phyloP scores from a whole-genome alignment of 495 filamentous ascomycete species.

The Aspergillus sclerotioniger region DNA sequence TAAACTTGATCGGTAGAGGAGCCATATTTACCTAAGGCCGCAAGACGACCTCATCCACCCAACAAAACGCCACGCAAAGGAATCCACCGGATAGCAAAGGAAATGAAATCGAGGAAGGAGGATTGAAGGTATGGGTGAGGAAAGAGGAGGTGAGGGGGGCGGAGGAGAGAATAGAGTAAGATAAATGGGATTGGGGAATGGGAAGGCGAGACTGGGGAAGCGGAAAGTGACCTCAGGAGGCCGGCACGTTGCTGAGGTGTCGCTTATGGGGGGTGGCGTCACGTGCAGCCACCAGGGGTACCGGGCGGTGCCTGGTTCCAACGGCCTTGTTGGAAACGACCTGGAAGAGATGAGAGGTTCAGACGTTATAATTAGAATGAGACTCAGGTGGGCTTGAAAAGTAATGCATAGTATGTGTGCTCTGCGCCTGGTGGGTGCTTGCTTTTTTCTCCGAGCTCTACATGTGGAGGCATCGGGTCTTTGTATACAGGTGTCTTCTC shows the following conservation, averaged over 20 bases:
- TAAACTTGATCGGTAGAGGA: constrained; percentile 90
- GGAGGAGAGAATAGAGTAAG: constrained; percentile 21
- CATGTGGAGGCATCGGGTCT: background rate
- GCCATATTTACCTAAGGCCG: constrained; percentile 60
- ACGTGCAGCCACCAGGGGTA: constrained; percentile 30
- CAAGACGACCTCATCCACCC: constrained; percentile 50
- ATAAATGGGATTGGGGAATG: constrained; percentile 24
- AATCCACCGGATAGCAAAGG: constrained; percentile 28
- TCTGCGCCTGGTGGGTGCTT: background rate
- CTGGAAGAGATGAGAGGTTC: background rate
- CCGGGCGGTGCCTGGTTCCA: background rate
- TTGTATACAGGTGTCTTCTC: background rate
- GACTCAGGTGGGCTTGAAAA: background rate
- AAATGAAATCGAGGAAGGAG: constrained; percentile 20
- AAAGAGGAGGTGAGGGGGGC: constrained; percentile 17
- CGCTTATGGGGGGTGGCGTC: constrained; percentile 38
- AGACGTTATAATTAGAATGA: background rate
- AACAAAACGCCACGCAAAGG: constrained; percentile 46
- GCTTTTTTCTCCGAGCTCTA: background rate
- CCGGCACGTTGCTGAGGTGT: constrained; percentile 49
- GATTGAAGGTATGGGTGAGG: constrained; percentile 19
- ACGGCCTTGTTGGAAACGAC: background rate
- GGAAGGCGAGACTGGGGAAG: constrained; percentile 27
- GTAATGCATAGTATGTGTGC: background rate
- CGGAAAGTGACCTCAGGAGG: constrained; percentile 46